Evolutionary conservation across 148 eudicot species (phyloP).

Genomic region (Talinum fruticosum): DNA sequence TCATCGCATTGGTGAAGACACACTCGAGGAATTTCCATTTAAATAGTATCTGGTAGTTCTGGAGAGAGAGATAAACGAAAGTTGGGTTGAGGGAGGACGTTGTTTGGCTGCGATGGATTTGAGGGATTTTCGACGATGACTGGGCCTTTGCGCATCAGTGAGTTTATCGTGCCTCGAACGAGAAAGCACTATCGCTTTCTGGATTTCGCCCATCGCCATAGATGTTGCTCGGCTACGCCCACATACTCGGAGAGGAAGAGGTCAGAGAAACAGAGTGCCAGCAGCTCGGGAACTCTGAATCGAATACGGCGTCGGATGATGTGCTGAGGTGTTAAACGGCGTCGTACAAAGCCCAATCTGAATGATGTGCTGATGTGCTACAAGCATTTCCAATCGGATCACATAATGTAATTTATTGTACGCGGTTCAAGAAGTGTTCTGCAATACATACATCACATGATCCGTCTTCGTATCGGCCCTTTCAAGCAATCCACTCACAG

Average conservation of each 20-base stretch:
- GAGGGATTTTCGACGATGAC: conserved; percentile 48
- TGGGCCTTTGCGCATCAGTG: conserved; percentile 64
- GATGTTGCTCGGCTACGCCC: background rate
- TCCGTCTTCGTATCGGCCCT: too few species aligned
- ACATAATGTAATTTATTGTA: too few species aligned
- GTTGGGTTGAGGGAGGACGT: conserved; percentile 12
- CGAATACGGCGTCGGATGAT: background rate
- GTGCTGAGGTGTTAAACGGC: too few species aligned
- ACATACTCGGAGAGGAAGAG: background rate
- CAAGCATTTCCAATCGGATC: too few species aligned
- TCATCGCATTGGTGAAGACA: conserved; percentile 78
- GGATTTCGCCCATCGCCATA: conserved; percentile 46
- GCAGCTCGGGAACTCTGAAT: background rate
- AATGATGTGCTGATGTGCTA: too few species aligned
- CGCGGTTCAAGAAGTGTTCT: too few species aligned
- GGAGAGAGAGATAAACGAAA: conserved; percentile 29
- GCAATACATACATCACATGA: too few species aligned
- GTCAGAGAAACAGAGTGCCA: background rate
- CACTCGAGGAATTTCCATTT: conserved; percentile 57
- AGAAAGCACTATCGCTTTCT: conserved; percentile 77
- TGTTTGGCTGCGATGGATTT: conserved; percentile 31
- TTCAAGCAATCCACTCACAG: too few species aligned
- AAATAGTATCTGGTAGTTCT: conserved; percentile 51
- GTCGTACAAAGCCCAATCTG: too few species aligned
- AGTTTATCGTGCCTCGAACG: conserved; percentile 80